Conservation (phyloP, 176 grass and related monocot genomes). For the Triticum monococcum region DNA sequence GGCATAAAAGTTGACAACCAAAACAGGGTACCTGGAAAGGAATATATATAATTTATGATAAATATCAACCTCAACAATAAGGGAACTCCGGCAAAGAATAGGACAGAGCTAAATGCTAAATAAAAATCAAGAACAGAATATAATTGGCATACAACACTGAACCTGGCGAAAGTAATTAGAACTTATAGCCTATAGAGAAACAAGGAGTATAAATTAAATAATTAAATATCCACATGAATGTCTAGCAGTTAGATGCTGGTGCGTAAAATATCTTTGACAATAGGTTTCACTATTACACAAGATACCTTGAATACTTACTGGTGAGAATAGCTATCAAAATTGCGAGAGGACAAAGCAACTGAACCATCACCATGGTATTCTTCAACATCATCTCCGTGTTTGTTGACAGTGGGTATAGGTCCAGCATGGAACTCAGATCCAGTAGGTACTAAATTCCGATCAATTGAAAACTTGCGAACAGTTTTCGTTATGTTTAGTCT, state of each 20-base stretch:
- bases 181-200: not conserved
- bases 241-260: not conserved
- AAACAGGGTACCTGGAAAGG: slow-evolving; percentile 72
- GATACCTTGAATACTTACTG: slow-evolving; percentile 63
- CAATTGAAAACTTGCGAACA: slow-evolving; percentile 90
- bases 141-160: slow-evolving; percentile 8
- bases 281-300: slow-evolving; percentile 8
- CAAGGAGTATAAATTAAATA: not conserved
- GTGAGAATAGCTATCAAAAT: slow-evolving; percentile 83
- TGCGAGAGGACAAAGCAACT: slow-evolving; percentile 57
- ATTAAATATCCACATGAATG: slow-evolving; percentile 19
- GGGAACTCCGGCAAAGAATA: not conserved
- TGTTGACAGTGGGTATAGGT: slow-evolving; percentile 78
- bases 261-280: not conserved
- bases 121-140: slow-evolving; percentile 8
- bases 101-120: not conserved
- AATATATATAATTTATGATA: slow-evolving; percentile 3
- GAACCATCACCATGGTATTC: slow-evolving; percentile 75
- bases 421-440: slow-evolving; percentile 94
- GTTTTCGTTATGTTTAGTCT: slow-evolving; percentile 99
- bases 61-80: slow-evolving; percentile 16
- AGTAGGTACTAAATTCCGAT: slow-evolving; percentile 81
- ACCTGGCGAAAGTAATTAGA: not conserved
- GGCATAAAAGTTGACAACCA: slow-evolving; percentile 97
- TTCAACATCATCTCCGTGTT: slow-evolving; percentile 83